Evolutionary conservation across 306 rosid species (phyloP), one percentile per base, ranked within the genome.

Genomic region (Luffa acutangula): DNA sequence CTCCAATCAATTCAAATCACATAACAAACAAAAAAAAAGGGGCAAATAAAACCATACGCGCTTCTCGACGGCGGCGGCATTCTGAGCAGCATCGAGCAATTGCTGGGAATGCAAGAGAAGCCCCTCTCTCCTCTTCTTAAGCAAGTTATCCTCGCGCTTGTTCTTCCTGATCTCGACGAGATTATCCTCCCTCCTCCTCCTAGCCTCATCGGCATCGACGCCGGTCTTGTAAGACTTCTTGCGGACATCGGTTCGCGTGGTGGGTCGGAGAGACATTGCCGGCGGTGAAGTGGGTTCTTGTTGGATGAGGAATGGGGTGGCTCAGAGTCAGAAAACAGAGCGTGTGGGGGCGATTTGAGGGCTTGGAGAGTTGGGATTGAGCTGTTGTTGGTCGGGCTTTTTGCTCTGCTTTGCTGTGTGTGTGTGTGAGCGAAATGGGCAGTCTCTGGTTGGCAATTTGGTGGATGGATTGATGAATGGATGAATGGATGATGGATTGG

Each of bases 131-230:
- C 96, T 81, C 86, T 91, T 91, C 87, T 89, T 89, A 31, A 82
- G 83, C 42, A 91, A 85, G 54, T 20, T 89, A 36, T 89, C 90
- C 77, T 87, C 88, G 8, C 91, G 91, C 79, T 89, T 87, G 85
- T 80, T 87, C 86, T 91, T 91, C 86, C 96, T 87, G 85, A 89
- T 91, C 88, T 85, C 85, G 7, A 88, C 86, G 75, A 90, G 75
- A 71, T 88, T 87, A 78, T 88, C 92, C 83, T 90, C 90, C 43
- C 94, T 85, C 77, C 92, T 78, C 78, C 92, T 71, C 11, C 92
- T 80, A 18, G 92, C 94, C 81, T 90, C 90, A 45, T 88, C 88
- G 13, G 87, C 92, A 48, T 87, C 94, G 5, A 90, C 94, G 3
- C 90, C 90, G 1, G 88, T 87, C 82, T 90, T 90, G 87, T 88